Conservation (phyloP, 1,139 yeast genomes). For the Lodderomyces beijingensis region DNA sequence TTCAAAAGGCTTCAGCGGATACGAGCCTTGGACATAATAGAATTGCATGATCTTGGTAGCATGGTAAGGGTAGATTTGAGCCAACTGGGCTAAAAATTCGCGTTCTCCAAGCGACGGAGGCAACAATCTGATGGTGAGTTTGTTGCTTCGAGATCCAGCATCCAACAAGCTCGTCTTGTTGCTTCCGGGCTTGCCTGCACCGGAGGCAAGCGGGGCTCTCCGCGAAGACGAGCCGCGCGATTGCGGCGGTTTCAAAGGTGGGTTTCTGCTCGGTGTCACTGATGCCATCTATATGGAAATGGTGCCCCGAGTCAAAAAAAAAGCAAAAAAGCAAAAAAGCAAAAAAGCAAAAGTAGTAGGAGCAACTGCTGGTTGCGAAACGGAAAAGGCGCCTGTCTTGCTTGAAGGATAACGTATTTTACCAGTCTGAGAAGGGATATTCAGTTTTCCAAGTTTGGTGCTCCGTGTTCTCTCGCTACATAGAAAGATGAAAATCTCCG, state of each 20-base stretch:
- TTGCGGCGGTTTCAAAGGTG: not conserved
- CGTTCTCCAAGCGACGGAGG: conserved; percentile 19
- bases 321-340: too few species aligned
- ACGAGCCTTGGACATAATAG: conserved; percentile 19
- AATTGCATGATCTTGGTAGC: conserved; percentile 11
- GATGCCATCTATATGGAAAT: too few species aligned
- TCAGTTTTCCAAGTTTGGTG: too few species aligned
- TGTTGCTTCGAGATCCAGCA: conserved; percentile 4
- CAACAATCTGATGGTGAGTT: conserved; percentile 17
- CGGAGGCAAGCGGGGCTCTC: not conserved
- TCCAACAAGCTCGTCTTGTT: not conserved
- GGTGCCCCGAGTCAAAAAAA: too few species aligned
- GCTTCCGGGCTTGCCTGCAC: not conserved
- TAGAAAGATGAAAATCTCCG: too few species aligned
- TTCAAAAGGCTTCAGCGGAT: conserved; percentile 21
- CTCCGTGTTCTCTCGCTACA: too few species aligned
- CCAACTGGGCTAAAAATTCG: conserved; percentile 17
- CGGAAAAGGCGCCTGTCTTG: too few species aligned
- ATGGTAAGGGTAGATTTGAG: conserved; percentile 13
- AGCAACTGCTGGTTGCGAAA: too few species aligned
- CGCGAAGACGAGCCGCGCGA: not conserved
- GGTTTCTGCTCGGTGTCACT: conserved; percentile 9
- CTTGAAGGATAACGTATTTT: too few species aligned
- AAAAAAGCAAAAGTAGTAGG: too few species aligned
- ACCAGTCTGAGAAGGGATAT: too few species aligned